phyloP scores from a whole-genome alignment of 176 grass and related monocot genomes.

The Musa troglodytarum region DNA sequence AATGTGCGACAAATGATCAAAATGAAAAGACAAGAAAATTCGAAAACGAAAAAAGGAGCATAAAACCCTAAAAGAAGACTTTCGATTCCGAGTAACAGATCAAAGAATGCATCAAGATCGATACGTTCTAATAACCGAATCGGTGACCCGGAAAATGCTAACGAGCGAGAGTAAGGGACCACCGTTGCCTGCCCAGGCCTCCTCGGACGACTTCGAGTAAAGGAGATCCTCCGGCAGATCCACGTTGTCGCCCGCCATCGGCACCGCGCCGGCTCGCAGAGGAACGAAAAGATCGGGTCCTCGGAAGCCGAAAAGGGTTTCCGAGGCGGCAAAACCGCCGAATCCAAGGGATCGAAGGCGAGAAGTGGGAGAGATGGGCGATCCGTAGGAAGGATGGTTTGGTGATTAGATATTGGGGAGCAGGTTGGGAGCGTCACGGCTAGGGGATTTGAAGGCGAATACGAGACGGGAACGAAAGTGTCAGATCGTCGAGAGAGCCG shows the following conservation, averaged over 20 bases:
- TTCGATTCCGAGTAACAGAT: neutral
- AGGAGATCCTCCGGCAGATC: constrained; percentile 17
- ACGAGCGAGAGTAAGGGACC: neutral
- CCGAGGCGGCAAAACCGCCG: neutral
- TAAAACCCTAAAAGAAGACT: neutral
- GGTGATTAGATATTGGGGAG: neutral
- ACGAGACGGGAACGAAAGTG: too few species aligned
- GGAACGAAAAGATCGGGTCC: neutral
- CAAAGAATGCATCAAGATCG: neutral
- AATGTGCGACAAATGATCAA: neutral
- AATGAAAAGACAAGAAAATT: neutral
- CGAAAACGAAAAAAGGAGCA: neutral
- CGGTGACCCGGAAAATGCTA: neutral
- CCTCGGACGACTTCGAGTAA: neutral
- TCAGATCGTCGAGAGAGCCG: constrained; percentile 30
- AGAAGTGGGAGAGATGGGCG: neutral
- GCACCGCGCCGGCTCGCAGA: neutral
- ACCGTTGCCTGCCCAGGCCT: neutral
- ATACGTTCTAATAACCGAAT: neutral
- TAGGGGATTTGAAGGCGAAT: neutral
- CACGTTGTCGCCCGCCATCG: neutral
- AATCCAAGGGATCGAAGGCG: neutral
- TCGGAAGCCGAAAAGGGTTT: neutral
- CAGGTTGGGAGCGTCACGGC: neutral
- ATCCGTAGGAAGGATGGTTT: neutral